phyloP scores from a whole-genome alignment of 2,329 filamentous ascomycete genomes.

The Mycosphaerella sp. region DNA sequence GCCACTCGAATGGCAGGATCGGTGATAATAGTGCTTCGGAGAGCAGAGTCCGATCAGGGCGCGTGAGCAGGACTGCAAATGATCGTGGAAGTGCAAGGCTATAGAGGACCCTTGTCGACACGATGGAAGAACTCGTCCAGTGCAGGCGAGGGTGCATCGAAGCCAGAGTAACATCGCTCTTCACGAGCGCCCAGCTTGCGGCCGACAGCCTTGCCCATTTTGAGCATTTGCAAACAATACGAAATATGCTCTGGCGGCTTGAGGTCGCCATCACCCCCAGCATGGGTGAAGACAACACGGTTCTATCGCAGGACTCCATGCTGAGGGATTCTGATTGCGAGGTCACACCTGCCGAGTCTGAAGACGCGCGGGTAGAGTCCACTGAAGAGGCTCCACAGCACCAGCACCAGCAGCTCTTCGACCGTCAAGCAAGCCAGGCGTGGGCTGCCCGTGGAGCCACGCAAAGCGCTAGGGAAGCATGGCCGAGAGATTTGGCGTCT shows the following conservation, averaged over 20 bases:
- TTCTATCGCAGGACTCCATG: no score
- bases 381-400: neutral
- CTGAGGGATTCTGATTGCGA: neutral
- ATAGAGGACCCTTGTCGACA: conserved; percentile 1
- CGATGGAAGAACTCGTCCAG: neutral
- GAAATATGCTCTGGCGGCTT: no score
- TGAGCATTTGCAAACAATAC: neutral
- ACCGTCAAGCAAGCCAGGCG: neutral
- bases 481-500: neutral
- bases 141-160: conserved; percentile 1
- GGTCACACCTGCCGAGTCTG: neutral
- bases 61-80: neutral
- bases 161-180: neutral
- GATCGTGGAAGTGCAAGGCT: conserved; percentile 9
- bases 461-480: neutral
- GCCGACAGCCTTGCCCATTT: neutral
- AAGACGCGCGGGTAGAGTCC: neutral
- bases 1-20: conserved; percentile 1
- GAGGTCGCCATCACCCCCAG: no score
- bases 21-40: conserved; percentile 3
- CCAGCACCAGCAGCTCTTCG: neutral
- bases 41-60: conserved; percentile 1
- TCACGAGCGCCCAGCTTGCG: neutral
- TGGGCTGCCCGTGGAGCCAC: conserved; percentile 6
- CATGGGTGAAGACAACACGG: no score